A percentile compares a stretch with the other conserved stretches of the same genome.
phyloP scores from a whole-genome alignment of 352 stramenopile species.

The Phytophthora europaea region DNA sequence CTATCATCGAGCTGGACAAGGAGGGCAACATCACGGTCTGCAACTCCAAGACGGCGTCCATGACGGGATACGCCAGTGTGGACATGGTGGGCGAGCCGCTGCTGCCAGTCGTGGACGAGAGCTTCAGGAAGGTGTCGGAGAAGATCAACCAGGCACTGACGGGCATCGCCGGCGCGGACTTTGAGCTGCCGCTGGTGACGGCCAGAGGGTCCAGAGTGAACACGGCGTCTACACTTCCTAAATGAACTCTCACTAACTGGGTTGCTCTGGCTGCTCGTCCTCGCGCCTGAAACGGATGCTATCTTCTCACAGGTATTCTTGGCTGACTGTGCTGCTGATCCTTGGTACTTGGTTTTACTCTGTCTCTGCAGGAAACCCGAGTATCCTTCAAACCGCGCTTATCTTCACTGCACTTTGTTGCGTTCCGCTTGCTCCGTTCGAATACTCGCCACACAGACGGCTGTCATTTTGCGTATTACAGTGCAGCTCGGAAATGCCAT shows the following conservation, averaged over 20 bases:
- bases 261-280: neutral
- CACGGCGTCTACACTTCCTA: too few relatives aligned
- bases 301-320: neutral
- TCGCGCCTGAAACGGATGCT: neutral
- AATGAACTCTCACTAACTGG: too few relatives aligned
- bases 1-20: conserved; percentile 84
- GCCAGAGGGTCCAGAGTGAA: conserved; percentile 50
- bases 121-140: conserved; percentile 53
- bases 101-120: conserved; percentile 58
- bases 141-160: conserved; percentile 64
- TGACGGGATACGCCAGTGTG: conserved; percentile 61
- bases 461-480: too few relatives aligned
- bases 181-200: conserved; percentile 64
- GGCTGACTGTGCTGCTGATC: neutral
- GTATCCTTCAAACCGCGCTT: neutral
- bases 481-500: too few relatives aligned
- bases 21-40: conserved; percentile 78
- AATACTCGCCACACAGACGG: neutral
- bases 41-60: conserved; percentile 66
- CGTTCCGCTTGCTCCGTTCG: conserved; percentile 1
- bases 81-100: conserved; percentile 67
- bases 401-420: neutral
- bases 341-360: neutral
- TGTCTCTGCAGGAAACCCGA: neutral
- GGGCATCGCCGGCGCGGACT: conserved; percentile 60